Evolutionary conservation across 2,329 filamentous ascomycete genomes (phyloP).

Genomic region (Ophiostoma sp.): DNA sequence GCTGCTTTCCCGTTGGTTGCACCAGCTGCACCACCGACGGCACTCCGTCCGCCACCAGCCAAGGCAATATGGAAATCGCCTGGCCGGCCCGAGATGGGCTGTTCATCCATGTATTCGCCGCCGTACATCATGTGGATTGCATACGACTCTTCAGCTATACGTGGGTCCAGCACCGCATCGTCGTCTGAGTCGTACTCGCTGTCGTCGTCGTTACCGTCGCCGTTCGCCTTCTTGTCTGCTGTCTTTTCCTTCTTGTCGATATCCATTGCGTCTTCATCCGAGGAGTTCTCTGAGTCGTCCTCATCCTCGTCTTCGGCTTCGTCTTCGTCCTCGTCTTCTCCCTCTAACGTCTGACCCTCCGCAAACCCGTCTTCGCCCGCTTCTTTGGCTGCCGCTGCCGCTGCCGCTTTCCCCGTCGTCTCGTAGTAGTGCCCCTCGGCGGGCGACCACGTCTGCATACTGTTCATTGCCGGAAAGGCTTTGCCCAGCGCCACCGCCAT

Average conservation of each 20-base stretch:
- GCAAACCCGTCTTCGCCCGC: not conserved
- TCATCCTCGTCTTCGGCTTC: slow-evolving; percentile 21
- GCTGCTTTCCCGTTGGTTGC: slow-evolving; percentile 32
- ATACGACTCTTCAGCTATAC: slow-evolving; percentile 59
- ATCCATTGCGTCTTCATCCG: slow-evolving; percentile 9
- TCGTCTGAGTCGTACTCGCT: slow-evolving; percentile 35
- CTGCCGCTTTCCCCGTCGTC: slow-evolving; percentile 34
- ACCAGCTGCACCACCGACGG: slow-evolving; percentile 28
- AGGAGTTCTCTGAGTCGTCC: slow-evolving; percentile 17
- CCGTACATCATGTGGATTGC: slow-evolving; percentile 59
- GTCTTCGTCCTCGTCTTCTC: slow-evolving; percentile 19
- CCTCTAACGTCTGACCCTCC: slow-evolving; percentile 14
- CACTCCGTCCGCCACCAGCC: slow-evolving; percentile 55
- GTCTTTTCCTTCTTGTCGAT: not conserved
- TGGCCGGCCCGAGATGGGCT: slow-evolving; percentile 65
- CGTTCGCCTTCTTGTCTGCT: not conserved
- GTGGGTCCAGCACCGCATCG: slow-evolving; percentile 44
- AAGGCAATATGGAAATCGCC: slow-evolving; percentile 66
- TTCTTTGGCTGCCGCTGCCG: not conserved
- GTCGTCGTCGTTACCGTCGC: slow-evolving; percentile 27
- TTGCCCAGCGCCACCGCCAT: slow-evolving; percentile 58
- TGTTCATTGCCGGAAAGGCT: slow-evolving; percentile 52
- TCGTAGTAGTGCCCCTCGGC: slow-evolving; percentile 55
- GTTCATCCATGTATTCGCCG: slow-evolving; percentile 67
- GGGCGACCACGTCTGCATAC: slow-evolving; percentile 56